Evolutionary conservation across 257 asterid species (phyloP), one percentile per base, ranked within the genome.

Genomic region (Ehretia macrophylla): DNA sequence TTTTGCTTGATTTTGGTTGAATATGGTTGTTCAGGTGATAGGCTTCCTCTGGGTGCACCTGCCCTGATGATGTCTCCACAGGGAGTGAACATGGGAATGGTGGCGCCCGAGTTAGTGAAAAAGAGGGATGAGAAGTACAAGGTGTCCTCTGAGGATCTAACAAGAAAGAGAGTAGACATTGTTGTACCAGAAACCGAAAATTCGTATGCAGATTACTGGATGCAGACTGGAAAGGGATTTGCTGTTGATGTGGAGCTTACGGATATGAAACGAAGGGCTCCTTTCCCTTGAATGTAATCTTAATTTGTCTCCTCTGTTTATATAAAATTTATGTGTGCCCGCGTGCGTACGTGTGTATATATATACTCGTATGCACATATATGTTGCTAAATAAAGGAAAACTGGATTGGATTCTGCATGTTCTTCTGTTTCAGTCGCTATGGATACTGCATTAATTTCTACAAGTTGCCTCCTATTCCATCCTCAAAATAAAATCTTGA

Each of bases 41-140:
- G 64, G 79, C 72, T 85, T 8, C 95, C 95, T 0, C 49, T 80
- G 21, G 96, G 97, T 14, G 77, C 87, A 0, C 96, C 90, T 21
- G 74, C 85, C 0, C 70, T 88, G 62, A 88, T 86, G 95, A 75
- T 83, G 87, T 85, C 95, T 13, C 94, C 97, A 0, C 94, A 88
- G 61, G 77, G 75, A 37, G 86, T 68, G 74, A 54, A 61, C 0
- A 8, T 49, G 60, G 96, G 83, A 12, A 51, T 55, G 75, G 83
- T 83, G 69, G 56, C n/a, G 23, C 75, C 88, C 8, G 81, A 67
- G 3, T 51, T 83, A 3, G 56, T 88, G 0, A 51, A 32, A 8
- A 79, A 55, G 45, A 79, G 96, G 67, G 83, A 88, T 21, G 74
- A 55, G 2, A 80, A 63, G 67, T 85, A 85, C 78, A 80, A 73